Conservation (phyloP, 805 yeast genomes). For the Candida khao-thaluensis region DNA sequence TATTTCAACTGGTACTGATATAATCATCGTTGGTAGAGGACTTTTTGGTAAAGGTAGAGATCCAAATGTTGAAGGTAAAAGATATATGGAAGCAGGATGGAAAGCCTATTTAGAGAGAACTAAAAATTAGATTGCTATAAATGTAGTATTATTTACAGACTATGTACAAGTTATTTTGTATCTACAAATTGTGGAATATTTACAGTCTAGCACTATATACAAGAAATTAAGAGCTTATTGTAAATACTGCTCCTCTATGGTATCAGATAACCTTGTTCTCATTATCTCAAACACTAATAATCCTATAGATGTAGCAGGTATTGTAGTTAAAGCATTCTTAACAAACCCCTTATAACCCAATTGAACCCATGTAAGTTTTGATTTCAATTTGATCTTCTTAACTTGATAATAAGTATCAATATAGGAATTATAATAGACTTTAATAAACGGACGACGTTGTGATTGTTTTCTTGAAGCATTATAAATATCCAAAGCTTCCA, state of each 20-base stretch:
- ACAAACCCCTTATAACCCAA: slow-evolving; percentile 80
- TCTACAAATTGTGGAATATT: slow-evolving; percentile 1
- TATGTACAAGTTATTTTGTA: slow-evolving; percentile 3
- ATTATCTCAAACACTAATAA: slow-evolving; percentile 79
- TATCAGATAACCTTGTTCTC: slow-evolving; percentile 47
- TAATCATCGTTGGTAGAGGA: slow-evolving; percentile 98
- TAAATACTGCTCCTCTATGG: neutral
- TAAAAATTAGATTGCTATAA: neutral
- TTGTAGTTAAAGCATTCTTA: slow-evolving; percentile 66
- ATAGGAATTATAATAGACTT: slow-evolving; percentile 71
- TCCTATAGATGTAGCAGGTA: slow-evolving; percentile 90
- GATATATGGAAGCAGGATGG: slow-evolving; percentile 96
- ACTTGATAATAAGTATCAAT: slow-evolving; percentile 69
- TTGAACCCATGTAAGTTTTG: slow-evolving; percentile 55
- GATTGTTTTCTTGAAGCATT: slow-evolving; percentile 29
- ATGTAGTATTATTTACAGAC: neutral
- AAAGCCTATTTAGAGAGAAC: slow-evolving; percentile 63
- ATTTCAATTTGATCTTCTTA: slow-evolving; percentile 50
- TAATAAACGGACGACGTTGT: slow-evolving; percentile 36
- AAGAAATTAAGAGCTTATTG: no score
- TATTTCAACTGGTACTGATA: slow-evolving; percentile 81
- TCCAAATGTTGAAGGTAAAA: slow-evolving; percentile 79
- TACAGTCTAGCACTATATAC: no score
- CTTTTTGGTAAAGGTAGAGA: slow-evolving; percentile 92
- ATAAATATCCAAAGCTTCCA: slow-evolving; percentile 75